A percentile compares a stretch with the other conserved stretches of the same genome.
These are phyloP conservation scores for Pezicula neosporulosa DNA, from an alignment of 2,329 filamentous ascomycete genomes.

Conservation along the genomic window DNA sequence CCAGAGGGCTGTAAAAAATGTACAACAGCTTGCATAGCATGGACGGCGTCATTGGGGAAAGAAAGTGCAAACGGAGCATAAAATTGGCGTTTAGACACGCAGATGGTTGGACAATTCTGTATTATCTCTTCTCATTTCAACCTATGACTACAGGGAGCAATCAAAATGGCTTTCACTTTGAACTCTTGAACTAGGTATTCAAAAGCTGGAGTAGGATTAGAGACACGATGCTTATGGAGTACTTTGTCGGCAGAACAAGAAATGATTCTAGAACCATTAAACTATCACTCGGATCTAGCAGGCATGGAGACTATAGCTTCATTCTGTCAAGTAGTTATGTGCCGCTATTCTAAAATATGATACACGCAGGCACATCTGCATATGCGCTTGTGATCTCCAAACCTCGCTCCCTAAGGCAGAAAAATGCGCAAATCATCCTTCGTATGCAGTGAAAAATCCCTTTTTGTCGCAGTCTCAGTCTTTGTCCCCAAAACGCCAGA, in stretches of 20 bases:
- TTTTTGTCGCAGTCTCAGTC: slow-evolving; percentile 3
- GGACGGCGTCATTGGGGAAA: neutral
- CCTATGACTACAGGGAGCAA: neutral
- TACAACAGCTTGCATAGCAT: neutral
- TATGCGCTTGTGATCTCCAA: neutral
- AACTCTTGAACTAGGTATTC: no score
- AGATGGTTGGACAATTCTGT: neutral
- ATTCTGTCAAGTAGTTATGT: no score
- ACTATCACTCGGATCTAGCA: no score
- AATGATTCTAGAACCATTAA: no score
- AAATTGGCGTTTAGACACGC: neutral
- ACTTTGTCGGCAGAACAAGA: no score
- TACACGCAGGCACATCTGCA: slow-evolving; percentile 1
- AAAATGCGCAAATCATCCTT: neutral
- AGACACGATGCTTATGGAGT: no score
- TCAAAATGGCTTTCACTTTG: no score
- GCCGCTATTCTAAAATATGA: slow-evolving; percentile 5
- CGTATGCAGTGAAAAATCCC: slow-evolving; percentile 11
- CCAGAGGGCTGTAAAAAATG: neutral
- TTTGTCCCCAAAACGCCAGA: neutral
- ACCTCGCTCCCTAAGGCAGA: neutral
- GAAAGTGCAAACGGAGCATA: neutral
- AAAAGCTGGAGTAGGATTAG: no score
- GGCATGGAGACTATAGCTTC: no score
- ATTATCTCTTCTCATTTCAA: slow-evolving; percentile 1